A percentile compares a stretch with the other conserved stretches of the same genome.
These are phyloP conservation scores for Sindora glabra DNA, from an alignment of 306 rosid genomes.

Conservation along the genomic window DNA sequence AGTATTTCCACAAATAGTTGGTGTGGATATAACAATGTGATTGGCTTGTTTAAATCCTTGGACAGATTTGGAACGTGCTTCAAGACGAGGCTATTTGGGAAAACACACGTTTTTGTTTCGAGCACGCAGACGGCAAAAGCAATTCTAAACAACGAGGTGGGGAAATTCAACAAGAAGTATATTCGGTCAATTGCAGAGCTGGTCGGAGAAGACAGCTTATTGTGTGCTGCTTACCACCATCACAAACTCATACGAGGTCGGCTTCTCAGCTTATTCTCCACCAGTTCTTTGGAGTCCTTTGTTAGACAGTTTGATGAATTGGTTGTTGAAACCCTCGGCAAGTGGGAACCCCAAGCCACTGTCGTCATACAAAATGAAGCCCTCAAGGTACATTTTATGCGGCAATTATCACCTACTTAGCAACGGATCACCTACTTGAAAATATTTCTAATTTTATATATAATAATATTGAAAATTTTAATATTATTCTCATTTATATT, in stretches of 20 bases:
- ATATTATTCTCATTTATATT: no score
- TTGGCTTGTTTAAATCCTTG: no score
- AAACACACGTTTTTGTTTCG: constrained; percentile 64
- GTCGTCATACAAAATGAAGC: constrained; percentile 57
- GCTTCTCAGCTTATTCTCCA: constrained; percentile 43
- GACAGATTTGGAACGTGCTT: constrained; percentile 72
- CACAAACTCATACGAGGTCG: constrained; percentile 60
- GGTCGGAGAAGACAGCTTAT: constrained; percentile 56
- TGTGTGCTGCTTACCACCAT: constrained; percentile 49
- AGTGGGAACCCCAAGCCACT: constrained; percentile 44
- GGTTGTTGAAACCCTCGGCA: constrained; percentile 25
- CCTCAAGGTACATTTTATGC: constrained; percentile 40
- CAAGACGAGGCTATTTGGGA: constrained; percentile 65
- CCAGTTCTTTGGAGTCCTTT: constrained; percentile 28
- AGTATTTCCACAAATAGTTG: no score
- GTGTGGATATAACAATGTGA: no score
- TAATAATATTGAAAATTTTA: no score
- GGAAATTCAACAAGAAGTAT: constrained; percentile 63
- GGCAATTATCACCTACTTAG: no score
- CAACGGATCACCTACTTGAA: no score
- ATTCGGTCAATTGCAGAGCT: constrained; percentile 54
- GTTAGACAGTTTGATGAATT: constrained; percentile 46
- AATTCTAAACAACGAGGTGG: constrained; percentile 50
- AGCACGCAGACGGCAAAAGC: constrained; percentile 51
- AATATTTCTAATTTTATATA: no score